These are phyloP conservation scores for Salvia miltiorrhiza DNA, from an alignment of 257 asterid genomes.

Conservation along the genomic window DNA sequence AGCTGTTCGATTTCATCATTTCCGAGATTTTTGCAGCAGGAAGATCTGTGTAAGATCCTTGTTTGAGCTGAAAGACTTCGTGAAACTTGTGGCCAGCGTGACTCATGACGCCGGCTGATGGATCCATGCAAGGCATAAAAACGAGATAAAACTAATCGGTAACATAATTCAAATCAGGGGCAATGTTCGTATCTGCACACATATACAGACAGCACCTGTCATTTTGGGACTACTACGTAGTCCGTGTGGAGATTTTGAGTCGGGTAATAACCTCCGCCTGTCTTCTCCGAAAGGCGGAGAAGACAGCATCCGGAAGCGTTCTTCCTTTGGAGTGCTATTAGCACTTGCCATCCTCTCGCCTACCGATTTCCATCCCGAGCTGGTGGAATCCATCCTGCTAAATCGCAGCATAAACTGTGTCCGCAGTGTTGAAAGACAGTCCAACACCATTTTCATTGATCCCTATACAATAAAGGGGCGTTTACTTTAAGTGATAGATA, in stretches of 20 bases:
- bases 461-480: conserved; percentile 49
- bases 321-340: conserved; percentile 37
- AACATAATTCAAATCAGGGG: neutral
- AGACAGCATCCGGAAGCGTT: conserved; percentile 31
- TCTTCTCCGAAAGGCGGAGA: conserved; percentile 53
- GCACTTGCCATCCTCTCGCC: conserved; percentile 38
- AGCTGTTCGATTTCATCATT: conserved; percentile 89
- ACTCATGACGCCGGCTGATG: conserved; percentile 40
- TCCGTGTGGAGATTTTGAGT: conserved; percentile 42
- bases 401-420: conserved; percentile 45
- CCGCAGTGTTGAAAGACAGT: conserved; percentile 66
- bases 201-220: conserved; percentile 36
- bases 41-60: conserved; percentile 69
- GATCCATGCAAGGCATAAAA: conserved; percentile 18
- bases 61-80: conserved; percentile 81
- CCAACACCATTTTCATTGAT: conserved; percentile 65
- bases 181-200: neutral
- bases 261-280: conserved; percentile 33
- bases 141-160: neutral
- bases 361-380: conserved; percentile 40
- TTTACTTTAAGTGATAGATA: too few species aligned
- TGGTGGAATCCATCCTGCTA: conserved; percentile 27
- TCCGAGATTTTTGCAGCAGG: conserved; percentile 73
- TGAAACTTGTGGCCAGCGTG: conserved; percentile 69
- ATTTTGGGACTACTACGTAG: conserved; percentile 36